Percentiles rank a stretch among this genome's conserved stretches.
These are phyloP conservation scores for Mentha longifolia DNA, from an alignment of 257 asterid species.

Conservation along the genomic window DNA sequence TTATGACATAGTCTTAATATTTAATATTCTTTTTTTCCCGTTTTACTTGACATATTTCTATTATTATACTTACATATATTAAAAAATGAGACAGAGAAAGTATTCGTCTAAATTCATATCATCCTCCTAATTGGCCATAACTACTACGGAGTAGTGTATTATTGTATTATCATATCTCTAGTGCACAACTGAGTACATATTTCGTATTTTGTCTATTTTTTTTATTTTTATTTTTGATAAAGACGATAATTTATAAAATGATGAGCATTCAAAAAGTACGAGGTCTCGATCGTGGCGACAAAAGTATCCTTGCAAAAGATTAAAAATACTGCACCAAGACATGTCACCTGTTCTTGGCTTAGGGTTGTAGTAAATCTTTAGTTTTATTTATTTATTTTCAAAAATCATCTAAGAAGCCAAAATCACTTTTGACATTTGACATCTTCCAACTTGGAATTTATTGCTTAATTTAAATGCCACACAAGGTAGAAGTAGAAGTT, in stretches of 20 bases:
- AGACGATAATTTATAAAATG: neutral
- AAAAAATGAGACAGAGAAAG: no score
- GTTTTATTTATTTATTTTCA: neutral
- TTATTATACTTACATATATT: no score
- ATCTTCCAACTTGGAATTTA: neutral
- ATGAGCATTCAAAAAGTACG: neutral
- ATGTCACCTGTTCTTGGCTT: neutral
- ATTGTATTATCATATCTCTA: neutral
- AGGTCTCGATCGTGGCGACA: conserved; percentile 36
- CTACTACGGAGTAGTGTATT: neutral
- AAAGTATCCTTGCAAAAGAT: neutral
- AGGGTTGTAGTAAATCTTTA: neutral
- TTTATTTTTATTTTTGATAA: no score
- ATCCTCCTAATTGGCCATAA: neutral
- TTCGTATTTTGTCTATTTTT: neutral
- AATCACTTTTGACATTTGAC: neutral
- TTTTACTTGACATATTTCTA: no score
- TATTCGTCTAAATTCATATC: no score
- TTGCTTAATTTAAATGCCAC: conserved; percentile 16
- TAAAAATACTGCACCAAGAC: neutral
- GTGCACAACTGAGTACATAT: neutral
- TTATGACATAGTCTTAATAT: no score
- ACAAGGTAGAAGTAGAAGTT: neutral
- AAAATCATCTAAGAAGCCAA: neutral
- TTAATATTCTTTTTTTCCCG: no score